Base-by-base conservation (phyloP, 495 filamentous ascomycete species). In the Tetracladium marchalianum region DNA sequence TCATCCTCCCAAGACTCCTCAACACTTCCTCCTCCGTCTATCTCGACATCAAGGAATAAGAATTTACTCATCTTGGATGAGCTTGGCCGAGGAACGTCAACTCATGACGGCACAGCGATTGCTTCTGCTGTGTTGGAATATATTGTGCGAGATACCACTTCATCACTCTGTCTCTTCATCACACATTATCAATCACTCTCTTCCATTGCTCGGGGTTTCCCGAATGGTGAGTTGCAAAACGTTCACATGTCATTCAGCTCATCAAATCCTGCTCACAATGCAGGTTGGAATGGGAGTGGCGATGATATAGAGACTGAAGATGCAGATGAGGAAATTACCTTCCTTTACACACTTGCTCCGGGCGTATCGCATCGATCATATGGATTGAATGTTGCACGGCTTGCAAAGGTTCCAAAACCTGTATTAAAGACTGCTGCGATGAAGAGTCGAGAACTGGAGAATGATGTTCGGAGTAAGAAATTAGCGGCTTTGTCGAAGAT, bases 61-160 rank as follows among this genome's bases (percentile, higher is more conserved):
- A 84, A 78, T 1, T 67, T 98, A 12, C 81, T 98, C 41, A 84
- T 98, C 18, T 78, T 98, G n/a, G 92, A 98, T 63, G 92, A 98
- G 65, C 71, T 98, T 2, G 92, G 92, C 22, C 74, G 92, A 36
- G 92, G 92, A 7, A 98, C 93, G 1, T 83, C 77, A 22, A 97
- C 93, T 7, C 87, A 96, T 57, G 92, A 98, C 65, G 92, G 92
- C 41, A 87, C 94, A 6, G 93, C 92, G 40, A 98, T 98, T 59
- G 92, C 92, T 1, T 82, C 93, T 60, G 86, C 90, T 11, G 90
- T 97, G 0, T 71, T 97, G 3, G 80, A 90, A 41, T 75, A 90
- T 50, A 77, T 96, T 52, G 80, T 90, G n/a, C 69, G 77, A 33
- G 78, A 86, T 1, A 69, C 81, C 1, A 68, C 71, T 44, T 87